Evolutionary conservation across 2,329 filamentous ascomycete genomes (phyloP), one percentile per base, ranked within the genome.

Genomic region (Arthrobotrys musiformis): DNA sequence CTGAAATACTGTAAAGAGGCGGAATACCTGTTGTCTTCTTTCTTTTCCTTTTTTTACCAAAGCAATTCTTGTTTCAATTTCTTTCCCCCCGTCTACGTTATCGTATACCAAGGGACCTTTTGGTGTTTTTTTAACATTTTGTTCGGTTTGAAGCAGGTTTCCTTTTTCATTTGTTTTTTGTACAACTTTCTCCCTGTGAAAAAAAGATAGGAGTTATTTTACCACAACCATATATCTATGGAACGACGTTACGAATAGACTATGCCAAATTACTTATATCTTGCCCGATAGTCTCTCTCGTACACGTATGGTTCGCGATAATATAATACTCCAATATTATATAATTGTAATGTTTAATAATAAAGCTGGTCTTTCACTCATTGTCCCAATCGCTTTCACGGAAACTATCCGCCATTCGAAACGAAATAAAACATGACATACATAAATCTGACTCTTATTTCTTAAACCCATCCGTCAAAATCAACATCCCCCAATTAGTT

Each of bases 161-260:
- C 62, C 58, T 64, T 70, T 79, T 73, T 63, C 30, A 4, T 33
- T 33, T 33, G 5, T 33, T 52, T 61, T 70, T 78, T 54, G 28
- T 64, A 33, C 42, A 44, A 33, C 37, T 66, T 56, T 58, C 19
- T 50, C 28, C 17, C 17, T 33, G 26, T 50, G 40, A 63, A 46
- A 37, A n/a, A 68, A 50, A 48, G 42, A 33, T 40, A 62, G 44
- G 60, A 52, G 52, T 52, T 64, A 72, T 58, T 72, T 62, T 63
- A 50, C 58, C 35, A 63, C 58, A 74, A 35, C 61, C 61, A 61
- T 74, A 67, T 62, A 62, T 35, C 24, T 62, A 68, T 62, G 69
- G 52, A 60, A 73, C 69, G 69, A 73, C 48, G 40, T 75, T 61
- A 69, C 63, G 62, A 75, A 75, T 75, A 75, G 70, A 75, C 70